Base-by-base conservation (phyloP, 129 eudicot species). In the Escallonia rubra region DNA sequence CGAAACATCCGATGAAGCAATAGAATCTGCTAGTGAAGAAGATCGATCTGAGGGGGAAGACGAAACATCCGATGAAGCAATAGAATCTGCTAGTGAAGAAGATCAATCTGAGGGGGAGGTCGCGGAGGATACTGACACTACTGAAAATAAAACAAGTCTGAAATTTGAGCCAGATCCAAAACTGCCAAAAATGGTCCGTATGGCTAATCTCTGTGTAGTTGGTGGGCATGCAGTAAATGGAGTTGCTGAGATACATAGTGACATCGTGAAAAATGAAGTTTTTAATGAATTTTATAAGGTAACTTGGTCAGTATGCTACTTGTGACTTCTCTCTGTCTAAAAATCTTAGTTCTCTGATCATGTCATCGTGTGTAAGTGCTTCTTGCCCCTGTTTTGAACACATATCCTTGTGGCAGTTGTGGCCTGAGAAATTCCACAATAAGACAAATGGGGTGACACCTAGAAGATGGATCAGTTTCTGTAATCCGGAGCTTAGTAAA, bases 361-460 rank as follows among this genome's bases (percentile, higher is more conserved):
- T 46, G 50, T 5, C 8, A 5, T 23, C 34, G 34, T 23, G 34
- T 23, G 34, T 23, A 23, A 23, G 34, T 23, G 34, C 34, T 23
- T 64, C 39, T 55, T 57, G 10, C 13, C 43, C 43, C 57, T 55
- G 56, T 61, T 4, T n/a, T 4, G 15, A 42, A 7, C 54, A 45
- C 43, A 59, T 61, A n/a, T 66, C 50, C n/a, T 48, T 73, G 23
- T 44, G 55, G 68, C 77, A 91, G 97, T 56, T 91, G 62, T 91
- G 97, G 96, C 97, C 97, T 38, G 82, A 80, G 72, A 91, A 91
- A 71, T 91, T 91, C 68, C 97, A 91, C 64, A 91, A 91, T 69
- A 91, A 91, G 80, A 88, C 97, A 11, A 91, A 91, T 71, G 97
- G 97, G 15, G 97, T 91, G 73, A 91, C 97, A 50, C 96, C 97